Conservation (phyloP, 1,139 yeast species). For the Debaryomyces sp. region DNA sequence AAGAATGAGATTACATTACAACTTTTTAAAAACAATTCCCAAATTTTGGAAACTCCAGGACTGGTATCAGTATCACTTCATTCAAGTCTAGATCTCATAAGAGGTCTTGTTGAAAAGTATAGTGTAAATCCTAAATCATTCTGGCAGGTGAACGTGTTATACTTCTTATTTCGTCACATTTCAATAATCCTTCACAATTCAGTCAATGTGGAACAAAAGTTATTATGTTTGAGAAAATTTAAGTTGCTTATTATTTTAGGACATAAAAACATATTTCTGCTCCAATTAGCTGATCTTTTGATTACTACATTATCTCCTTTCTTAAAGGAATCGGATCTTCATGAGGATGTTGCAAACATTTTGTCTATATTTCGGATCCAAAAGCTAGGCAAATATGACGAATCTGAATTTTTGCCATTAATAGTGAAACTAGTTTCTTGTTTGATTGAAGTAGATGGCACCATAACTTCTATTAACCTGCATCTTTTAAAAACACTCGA, state of each 20-base stretch:
- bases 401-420: conserved; percentile 13
- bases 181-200: conserved; percentile 27
- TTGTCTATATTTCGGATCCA: conserved; percentile 15
- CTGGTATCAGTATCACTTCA: conserved; percentile 26
- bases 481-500: conserved; percentile 11
- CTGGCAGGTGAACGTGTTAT: conserved; percentile 41
- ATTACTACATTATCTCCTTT: conserved; percentile 24
- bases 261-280: conserved; percentile 9
- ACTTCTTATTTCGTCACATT: conserved; percentile 41
- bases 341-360: conserved; percentile 26
- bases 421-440: conserved; percentile 15
- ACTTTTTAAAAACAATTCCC: conserved; percentile 10
- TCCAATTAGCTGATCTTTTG: conserved; percentile 21
- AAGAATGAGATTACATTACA: conserved; percentile 10
- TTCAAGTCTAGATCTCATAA: conserved; percentile 29
- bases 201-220: conserved; percentile 23
- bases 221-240: conserved; percentile 36
- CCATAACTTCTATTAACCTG: background rate
- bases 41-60: conserved; percentile 16
- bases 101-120: conserved; percentile 22
- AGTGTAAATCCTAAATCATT: conserved; percentile 16
- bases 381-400: conserved; percentile 11
- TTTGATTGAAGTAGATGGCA: conserved; percentile 12
- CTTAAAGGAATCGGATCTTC: conserved; percentile 17
- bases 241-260: conserved; percentile 34